phyloP scores from a whole-genome alignment of 1,284 basidiomycete species.

The Sparassis latifolia region DNA sequence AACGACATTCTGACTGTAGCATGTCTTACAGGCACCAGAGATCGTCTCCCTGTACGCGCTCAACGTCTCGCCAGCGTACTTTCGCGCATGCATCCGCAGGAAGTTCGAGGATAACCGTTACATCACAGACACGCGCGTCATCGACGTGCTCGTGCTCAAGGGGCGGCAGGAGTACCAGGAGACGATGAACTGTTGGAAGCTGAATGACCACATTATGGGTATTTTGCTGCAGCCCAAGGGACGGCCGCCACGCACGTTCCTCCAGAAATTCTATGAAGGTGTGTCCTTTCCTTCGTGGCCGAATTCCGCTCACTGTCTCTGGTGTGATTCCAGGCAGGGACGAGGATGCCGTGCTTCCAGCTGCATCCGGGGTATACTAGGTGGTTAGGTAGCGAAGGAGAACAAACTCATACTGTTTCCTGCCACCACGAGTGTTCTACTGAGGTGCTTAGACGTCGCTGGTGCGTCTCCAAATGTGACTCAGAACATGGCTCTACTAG shows the following conservation, averaged over 20 bases:
- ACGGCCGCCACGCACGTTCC: slow-evolving; percentile 59
- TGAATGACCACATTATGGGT: slow-evolving; percentile 69
- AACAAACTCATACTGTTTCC: too few species aligned
- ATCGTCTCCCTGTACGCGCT: slow-evolving; percentile 83
- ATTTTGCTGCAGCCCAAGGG: slow-evolving; percentile 48
- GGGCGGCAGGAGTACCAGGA: slow-evolving; percentile 89
- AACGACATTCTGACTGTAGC: background rate
- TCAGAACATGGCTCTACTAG: too few species aligned
- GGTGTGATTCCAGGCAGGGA: slow-evolving; percentile 36
- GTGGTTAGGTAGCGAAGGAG: too few species aligned
- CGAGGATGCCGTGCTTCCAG: slow-evolving; percentile 47
- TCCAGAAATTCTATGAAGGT: slow-evolving; percentile 86
- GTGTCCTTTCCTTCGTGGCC: slow-evolving; percentile 22
- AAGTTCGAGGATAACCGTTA: slow-evolving; percentile 86
- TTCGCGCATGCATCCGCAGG: slow-evolving; percentile 81
- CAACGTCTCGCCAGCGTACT: slow-evolving; percentile 73
- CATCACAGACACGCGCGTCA: slow-evolving; percentile 77
- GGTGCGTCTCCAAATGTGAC: too few species aligned
- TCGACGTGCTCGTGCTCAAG: slow-evolving; percentile 89
- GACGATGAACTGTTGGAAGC: slow-evolving; percentile 92
- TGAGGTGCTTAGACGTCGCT: too few species aligned
- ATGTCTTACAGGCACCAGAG: slow-evolving; percentile 73
- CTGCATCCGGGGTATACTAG: slow-evolving; percentile 33
- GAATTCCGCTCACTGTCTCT: background rate
- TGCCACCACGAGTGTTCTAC: too few species aligned